Evolutionary conservation across 179 eudicot genomes (phyloP), one percentile per base, ranked within the genome.

Genomic region (Heliamphora pulchella): DNA sequence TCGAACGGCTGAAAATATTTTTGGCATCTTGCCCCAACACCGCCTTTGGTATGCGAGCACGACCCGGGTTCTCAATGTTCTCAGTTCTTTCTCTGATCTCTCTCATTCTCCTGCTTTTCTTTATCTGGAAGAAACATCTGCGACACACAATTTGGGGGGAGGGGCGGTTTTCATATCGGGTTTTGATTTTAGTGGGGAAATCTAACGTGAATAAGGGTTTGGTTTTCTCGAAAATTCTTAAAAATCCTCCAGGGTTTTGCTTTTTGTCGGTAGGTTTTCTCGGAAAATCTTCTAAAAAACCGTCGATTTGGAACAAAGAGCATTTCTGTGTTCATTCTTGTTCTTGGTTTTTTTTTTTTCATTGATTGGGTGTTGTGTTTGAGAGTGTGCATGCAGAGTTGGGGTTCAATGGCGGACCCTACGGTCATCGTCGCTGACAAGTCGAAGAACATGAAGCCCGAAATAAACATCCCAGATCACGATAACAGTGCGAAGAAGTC

Each of bases 371-470:
- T 1, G 46, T 54, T 43, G 15, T 43, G 50, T 8, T 22, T 59
- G 61, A 51, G 41, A 76, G 69, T 31, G 39, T 31, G 39, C 39
- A 31, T 31, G 39, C 39, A 31, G 39, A 31, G 39, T 80, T 70
- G 0, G 81, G 50, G 51, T 11, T 9, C 71, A 81, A 91, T 92
- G 94, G 85, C 81, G 76, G 90, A 89, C 15, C 50, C 83, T 78
- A 87, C 87, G 85, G 79, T 68, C 10, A 76, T 86, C 57, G 89
- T 86, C 17, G 87, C 15, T 46, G 82, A 71, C n/a, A 74, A 62
- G 20, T 79, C 65, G 79, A 71, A 41, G 51, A 58, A 62, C 47
- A 41, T 22, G 20, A 76, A 43, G 43, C 62, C 81, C 9, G 80
- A 53, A 78, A 77, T 39, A 39, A 78, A 62, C 61, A 58, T 17